These are phyloP conservation scores for Colletotrichum echinochloae DNA, from an alignment of 2,329 filamentous ascomycete genomes.

Conservation along the genomic window DNA sequence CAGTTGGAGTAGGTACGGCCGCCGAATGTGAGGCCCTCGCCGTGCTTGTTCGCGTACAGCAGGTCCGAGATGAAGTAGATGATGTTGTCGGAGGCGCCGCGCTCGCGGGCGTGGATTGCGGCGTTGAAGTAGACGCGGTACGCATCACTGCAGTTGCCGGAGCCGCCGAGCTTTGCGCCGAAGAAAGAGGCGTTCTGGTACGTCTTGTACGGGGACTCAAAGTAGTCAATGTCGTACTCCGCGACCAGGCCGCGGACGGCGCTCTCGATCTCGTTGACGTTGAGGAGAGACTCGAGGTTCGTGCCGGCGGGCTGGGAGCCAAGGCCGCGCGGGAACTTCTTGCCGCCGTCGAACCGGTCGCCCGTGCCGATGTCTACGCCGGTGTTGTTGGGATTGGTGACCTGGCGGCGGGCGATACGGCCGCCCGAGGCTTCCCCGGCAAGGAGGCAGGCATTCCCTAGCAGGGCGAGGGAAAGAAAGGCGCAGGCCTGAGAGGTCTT, in stretches of 20 bases:
- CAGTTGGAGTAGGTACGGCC: constrained; percentile 62
- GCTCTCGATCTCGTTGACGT: constrained; percentile 57
- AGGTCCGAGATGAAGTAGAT: constrained; percentile 70
- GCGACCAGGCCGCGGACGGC: constrained; percentile 57
- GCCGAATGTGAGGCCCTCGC: constrained; percentile 64
- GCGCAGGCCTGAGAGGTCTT: constrained; percentile 44
- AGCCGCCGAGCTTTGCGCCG: constrained; percentile 58
- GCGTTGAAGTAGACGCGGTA: constrained; percentile 66
- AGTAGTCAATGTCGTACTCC: constrained; percentile 54
- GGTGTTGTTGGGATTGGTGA: constrained; percentile 39
- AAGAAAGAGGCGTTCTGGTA: constrained; percentile 55
- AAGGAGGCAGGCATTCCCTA: constrained; percentile 52
- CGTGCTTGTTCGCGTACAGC: constrained; percentile 62
- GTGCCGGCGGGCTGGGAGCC: constrained; percentile 49
- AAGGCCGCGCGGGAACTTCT: constrained; percentile 51
- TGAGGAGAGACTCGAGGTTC: constrained; percentile 58
- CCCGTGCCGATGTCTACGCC: constrained; percentile 56
- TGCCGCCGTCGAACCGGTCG: constrained; percentile 57
- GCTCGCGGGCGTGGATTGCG: constrained; percentile 69
- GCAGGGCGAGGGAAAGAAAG: constrained; percentile 43
- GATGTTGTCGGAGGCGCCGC: constrained; percentile 67
- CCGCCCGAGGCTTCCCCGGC: constrained; percentile 50
- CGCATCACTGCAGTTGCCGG: constrained; percentile 44
- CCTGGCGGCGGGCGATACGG: constrained; percentile 36
- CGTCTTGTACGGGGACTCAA: constrained; percentile 58